Conservation (phyloP, 2,329 filamentous ascomycete genomes). For the Elsinoe australis region DNA sequence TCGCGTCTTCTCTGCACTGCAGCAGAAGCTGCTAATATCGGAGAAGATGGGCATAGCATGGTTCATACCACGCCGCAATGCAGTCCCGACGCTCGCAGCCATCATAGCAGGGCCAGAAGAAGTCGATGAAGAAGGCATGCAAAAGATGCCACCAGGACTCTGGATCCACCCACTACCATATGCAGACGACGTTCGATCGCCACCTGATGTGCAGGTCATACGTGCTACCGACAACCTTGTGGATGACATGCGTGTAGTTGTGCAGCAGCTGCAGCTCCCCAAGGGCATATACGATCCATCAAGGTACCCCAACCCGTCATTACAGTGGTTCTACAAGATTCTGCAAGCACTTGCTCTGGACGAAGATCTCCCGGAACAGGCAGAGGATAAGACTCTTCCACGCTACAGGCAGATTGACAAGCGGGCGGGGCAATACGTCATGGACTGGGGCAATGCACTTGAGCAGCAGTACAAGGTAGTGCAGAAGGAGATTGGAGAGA, state of each 20-base stretch:
- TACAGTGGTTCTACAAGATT: slow-evolving; percentile 97
- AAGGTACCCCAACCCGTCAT: slow-evolving; percentile 74
- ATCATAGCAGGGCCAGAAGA: slow-evolving; percentile 67
- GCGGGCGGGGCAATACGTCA: slow-evolving; percentile 69
- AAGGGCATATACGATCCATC: slow-evolving; percentile 74
- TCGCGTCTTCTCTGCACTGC: slow-evolving; percentile 82
- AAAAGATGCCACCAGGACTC: slow-evolving; percentile 70
- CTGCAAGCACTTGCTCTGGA: slow-evolving; percentile 85
- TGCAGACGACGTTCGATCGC: slow-evolving; percentile 75
- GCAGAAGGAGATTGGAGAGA: slow-evolving; percentile 29
- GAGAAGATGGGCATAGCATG: slow-evolving; percentile 81
- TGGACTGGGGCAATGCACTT: slow-evolving; percentile 66
- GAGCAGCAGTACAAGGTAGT: slow-evolving; percentile 49
- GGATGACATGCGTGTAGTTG: slow-evolving; percentile 71
- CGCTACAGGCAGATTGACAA: slow-evolving; percentile 85
- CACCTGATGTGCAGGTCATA: slow-evolving; percentile 53
- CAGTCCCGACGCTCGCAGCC: slow-evolving; percentile 70
- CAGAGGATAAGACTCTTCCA: slow-evolving; percentile 73
- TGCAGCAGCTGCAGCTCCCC: slow-evolving; percentile 82
- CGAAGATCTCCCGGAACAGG: slow-evolving; percentile 71
- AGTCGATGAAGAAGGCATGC: slow-evolving; percentile 57
- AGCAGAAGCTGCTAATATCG: slow-evolving; percentile 73
- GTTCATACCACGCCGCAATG: slow-evolving; percentile 77
- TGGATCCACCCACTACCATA: slow-evolving; percentile 87
- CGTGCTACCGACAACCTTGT: slow-evolving; percentile 62